Conservation (phyloP, 768 basidiomycete species). For the Mycena kentingensis region DNA sequence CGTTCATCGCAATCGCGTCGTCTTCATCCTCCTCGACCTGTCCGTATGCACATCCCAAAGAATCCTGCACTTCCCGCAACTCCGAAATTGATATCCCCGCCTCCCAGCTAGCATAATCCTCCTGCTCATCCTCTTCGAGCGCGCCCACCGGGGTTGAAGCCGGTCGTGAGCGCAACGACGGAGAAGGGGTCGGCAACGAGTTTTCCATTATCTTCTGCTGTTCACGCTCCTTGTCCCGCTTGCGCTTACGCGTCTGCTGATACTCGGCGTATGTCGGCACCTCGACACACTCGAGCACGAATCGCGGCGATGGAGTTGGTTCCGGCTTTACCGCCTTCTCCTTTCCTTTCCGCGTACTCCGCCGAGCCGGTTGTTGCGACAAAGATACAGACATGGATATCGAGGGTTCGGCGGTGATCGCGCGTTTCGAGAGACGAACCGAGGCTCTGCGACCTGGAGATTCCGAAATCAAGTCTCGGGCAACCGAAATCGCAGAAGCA, state of each 20-base stretch:
- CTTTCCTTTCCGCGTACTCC: conserved; percentile 18
- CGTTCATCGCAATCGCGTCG: neutral
- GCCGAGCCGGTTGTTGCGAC: conserved; percentile 26
- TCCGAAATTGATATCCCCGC: conserved; percentile 22
- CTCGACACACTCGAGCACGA: conserved; percentile 32
- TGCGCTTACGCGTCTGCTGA: no score
- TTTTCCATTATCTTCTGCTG: conserved; percentile 1
- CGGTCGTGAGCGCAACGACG: conserved; percentile 16
- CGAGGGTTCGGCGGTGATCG: neutral
- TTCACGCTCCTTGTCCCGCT: neutral
- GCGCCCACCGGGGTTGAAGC: conserved; percentile 5
- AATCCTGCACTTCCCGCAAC: conserved; percentile 10
- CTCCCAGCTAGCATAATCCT: conserved; percentile 36
- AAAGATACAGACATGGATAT: no score
- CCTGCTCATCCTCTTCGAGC: conserved; percentile 17
- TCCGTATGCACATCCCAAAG: neutral
- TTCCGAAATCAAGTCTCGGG: conserved; percentile 31
- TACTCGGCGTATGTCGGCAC: conserved; percentile 28
- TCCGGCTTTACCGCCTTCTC: no score
- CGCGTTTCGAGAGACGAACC: conserved; percentile 20
- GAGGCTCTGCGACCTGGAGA: conserved; percentile 29
- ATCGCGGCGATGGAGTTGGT: neutral
- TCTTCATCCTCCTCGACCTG: neutral
- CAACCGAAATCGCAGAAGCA: no score
- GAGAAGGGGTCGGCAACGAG: conserved; percentile 25